These are phyloP conservation scores for Fragosphaeria purpurea DNA, from an alignment of 2,329 filamentous ascomycete genomes.

Conservation along the genomic window DNA sequence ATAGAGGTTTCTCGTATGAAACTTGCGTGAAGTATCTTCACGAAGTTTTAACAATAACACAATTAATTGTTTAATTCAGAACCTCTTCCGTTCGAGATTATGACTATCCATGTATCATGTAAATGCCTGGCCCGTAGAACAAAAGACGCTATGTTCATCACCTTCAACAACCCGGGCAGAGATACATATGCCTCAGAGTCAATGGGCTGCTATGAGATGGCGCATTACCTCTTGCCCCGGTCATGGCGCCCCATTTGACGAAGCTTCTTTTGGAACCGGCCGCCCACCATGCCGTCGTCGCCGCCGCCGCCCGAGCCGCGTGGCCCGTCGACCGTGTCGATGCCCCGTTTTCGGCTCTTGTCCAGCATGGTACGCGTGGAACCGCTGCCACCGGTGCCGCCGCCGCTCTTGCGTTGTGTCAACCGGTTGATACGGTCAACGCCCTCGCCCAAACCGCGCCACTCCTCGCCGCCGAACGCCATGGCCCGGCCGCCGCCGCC, in stretches of 20 bases:
- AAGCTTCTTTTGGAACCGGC: conserved; percentile 61
- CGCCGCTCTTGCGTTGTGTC: conserved; percentile 58
- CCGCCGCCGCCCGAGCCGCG: conserved; percentile 44
- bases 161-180: too few relatives aligned
- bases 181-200: too few relatives aligned
- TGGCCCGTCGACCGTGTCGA: conserved; percentile 58
- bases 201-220: too few relatives aligned
- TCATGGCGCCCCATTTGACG: conserved; percentile 41
- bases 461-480: conserved; percentile 83
- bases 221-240: conserved; percentile 26
- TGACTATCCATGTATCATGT: too few relatives aligned
- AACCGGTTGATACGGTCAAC: conserved; percentile 77
- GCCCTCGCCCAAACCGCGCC: conserved; percentile 74
- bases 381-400: conserved; percentile 38
- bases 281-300: conserved; percentile 41
- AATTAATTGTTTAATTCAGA: too few relatives aligned
- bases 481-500: conserved; percentile 40
- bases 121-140: too few relatives aligned
- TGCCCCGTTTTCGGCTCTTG: conserved; percentile 73
- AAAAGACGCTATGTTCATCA: too few relatives aligned
- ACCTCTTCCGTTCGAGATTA: too few relatives aligned
- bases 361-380: conserved; percentile 55
- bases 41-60: too few relatives aligned
- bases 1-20: too few relatives aligned
- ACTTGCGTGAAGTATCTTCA: too few relatives aligned